phyloP scores from a whole-genome alignment of 2,329 filamentous ascomycete species.

The Hysterium pulicare region DNA sequence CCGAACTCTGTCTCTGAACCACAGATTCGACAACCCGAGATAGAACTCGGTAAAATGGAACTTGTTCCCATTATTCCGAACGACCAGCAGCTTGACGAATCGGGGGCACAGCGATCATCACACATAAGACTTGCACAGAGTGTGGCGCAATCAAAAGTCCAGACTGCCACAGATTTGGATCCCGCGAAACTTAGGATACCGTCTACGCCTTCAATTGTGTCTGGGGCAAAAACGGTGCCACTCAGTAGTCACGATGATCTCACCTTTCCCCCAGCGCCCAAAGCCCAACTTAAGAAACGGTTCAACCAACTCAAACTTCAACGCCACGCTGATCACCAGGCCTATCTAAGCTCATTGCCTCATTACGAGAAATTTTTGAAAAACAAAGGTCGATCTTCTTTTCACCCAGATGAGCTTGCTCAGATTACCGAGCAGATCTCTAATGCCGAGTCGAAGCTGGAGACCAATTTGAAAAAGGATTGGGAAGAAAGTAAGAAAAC shows the following conservation, averaged over 20 bases:
- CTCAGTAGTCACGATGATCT: not conserved
- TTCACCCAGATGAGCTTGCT: not conserved
- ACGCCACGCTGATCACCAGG: not conserved
- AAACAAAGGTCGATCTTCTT: not conserved
- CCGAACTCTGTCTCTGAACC: not conserved
- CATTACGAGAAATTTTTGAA: not conserved
- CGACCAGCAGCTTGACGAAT: too few relatives aligned
- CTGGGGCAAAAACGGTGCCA: not conserved
- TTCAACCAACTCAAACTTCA: not conserved
- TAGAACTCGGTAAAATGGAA: too few relatives aligned
- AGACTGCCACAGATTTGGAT: not conserved
- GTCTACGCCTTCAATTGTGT: not conserved
- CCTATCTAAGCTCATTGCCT: not conserved
- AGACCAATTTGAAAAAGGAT: not conserved
- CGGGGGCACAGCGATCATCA: too few relatives aligned
- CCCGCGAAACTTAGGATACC: not conserved
- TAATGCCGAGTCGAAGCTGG: not conserved
- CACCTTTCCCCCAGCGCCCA: not conserved
- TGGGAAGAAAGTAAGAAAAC: not conserved
- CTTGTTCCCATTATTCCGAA: too few relatives aligned
- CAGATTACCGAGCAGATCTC: not conserved
- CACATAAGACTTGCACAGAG: not conserved
- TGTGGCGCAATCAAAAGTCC: not conserved
- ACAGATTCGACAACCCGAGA: not conserved
- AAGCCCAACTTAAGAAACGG: not conserved